Conservation (phyloP, 805 yeast species). For the Hanseniaspora nectarophila region DNA sequence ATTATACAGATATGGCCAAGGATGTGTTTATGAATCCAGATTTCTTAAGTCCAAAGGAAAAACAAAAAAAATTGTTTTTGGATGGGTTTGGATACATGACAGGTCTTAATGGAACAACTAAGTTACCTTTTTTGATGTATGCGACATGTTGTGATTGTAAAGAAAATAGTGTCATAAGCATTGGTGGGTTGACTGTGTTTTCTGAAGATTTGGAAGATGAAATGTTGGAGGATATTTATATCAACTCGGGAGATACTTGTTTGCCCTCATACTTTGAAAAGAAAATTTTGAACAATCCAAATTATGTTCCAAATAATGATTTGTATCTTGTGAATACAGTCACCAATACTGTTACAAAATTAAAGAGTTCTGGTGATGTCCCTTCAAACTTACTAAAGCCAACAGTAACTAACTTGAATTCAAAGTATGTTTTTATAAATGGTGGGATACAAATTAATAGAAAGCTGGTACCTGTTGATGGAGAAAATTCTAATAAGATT, state of each 20-base stretch:
- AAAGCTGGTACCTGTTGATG: slow-evolving; percentile 28
- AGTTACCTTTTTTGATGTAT: slow-evolving; percentile 35
- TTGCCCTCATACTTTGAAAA: slow-evolving; percentile 38
- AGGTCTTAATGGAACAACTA: slow-evolving; percentile 30
- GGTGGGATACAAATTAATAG: slow-evolving; percentile 46
- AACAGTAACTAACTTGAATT: slow-evolving; percentile 39
- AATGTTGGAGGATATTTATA: slow-evolving; percentile 27
- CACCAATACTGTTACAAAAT: slow-evolving; percentile 31
- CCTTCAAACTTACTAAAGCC: slow-evolving; percentile 46
- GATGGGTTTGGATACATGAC: slow-evolving; percentile 23
- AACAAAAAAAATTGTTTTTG: slow-evolving; percentile 9
- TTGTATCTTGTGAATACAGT: slow-evolving; percentile 32
- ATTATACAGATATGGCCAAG: not conserved
- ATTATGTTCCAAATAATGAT: slow-evolving; percentile 30
- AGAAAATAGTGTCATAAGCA: slow-evolving; percentile 28
- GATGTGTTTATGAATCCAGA: not conserved
- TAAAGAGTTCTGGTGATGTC: slow-evolving; percentile 30
- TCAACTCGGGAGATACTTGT: slow-evolving; percentile 30
- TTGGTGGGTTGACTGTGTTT: slow-evolving; percentile 35
- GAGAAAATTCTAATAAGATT: slow-evolving; percentile 29
- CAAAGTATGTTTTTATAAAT: slow-evolving; percentile 46
- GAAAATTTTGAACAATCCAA: slow-evolving; percentile 33
- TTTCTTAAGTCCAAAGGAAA: not conserved
- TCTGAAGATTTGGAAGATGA: slow-evolving; percentile 20
- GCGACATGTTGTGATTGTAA: slow-evolving; percentile 34